These are phyloP conservation scores for Aspergillus sp. DNA, from an alignment of 2,329 filamentous ascomycete genomes.

Conservation along the genomic window DNA sequence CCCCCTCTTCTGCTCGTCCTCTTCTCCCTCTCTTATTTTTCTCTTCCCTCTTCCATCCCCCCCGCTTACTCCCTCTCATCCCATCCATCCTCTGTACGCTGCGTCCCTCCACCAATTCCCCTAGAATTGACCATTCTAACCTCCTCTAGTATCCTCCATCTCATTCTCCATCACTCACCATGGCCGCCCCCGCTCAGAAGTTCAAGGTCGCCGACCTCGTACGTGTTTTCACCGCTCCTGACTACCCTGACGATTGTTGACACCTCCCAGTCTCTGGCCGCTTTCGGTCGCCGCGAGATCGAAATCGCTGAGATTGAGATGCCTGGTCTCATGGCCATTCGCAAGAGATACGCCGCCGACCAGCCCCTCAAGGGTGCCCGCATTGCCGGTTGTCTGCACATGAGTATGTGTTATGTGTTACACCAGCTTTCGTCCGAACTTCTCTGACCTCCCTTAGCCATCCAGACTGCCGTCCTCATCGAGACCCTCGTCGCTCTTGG, in stretches of 20 bases:
- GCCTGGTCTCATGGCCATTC: constrained; percentile 96
- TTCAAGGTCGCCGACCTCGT: constrained; percentile 98
- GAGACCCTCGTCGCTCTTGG: constrained; percentile 93
- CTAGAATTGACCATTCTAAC: no score
- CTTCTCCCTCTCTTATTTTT: constrained; percentile 11
- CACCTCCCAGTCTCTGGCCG: constrained; percentile 68
- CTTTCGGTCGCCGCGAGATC: constrained; percentile 98
- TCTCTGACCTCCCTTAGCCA: constrained; percentile 54
- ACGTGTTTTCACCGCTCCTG: constrained; percentile 26
- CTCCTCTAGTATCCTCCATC: background rate
- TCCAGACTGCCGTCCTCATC: constrained; percentile 98
- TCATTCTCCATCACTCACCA: constrained; percentile 27
- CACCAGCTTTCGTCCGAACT: background rate
- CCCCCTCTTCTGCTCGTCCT: constrained; percentile 7
- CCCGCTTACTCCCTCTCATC: constrained; percentile 6
- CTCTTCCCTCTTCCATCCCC: constrained; percentile 4
- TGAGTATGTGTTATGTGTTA: constrained; percentile 60
- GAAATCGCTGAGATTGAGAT: constrained; percentile 95
- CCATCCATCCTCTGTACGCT: background rate
- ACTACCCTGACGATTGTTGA: constrained; percentile 5
- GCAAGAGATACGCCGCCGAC: constrained; percentile 84
- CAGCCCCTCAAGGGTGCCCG: constrained; percentile 93
- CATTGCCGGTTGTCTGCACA: constrained; percentile 97
- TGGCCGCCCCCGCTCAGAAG: constrained; percentile 79
- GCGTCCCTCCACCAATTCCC: background rate